Percentiles rank a stretch among this genome's conserved stretches.
These are phyloP conservation scores for Auriscalpium microsporum DNA, from an alignment of 768 basidiomycete species.

Conservation along the genomic window DNA sequence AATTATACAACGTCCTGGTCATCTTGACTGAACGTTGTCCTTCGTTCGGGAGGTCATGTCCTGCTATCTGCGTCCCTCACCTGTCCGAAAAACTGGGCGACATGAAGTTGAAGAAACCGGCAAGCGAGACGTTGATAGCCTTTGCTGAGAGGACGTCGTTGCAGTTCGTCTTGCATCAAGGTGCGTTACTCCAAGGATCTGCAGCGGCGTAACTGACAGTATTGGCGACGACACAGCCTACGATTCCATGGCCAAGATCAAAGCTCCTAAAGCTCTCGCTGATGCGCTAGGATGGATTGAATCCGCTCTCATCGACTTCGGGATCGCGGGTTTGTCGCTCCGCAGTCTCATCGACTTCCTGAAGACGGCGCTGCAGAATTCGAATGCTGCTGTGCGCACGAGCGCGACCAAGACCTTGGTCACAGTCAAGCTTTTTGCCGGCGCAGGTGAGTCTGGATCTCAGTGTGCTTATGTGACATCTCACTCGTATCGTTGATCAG, in stretches of 20 bases:
- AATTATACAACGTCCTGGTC: slow-evolving; percentile 72
- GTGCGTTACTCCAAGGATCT: slow-evolving; percentile 34
- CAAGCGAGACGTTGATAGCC: slow-evolving; percentile 72
- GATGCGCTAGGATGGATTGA: slow-evolving; percentile 89
- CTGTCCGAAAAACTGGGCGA: slow-evolving; percentile 94
- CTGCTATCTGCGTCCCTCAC: slow-evolving; percentile 73
- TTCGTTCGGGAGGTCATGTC: slow-evolving; percentile 77
- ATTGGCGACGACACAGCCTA: slow-evolving; percentile 52
- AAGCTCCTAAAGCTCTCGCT: slow-evolving; percentile 93
- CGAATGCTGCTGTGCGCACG: slow-evolving; percentile 88
- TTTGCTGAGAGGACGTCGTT: slow-evolving; percentile 92
- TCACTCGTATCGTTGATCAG: slow-evolving; percentile 30
- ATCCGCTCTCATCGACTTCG: slow-evolving; percentile 80
- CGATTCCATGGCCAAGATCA: slow-evolving; percentile 88
- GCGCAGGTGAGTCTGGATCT: slow-evolving; percentile 50
- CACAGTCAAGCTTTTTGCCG: slow-evolving; percentile 86
- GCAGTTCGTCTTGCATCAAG: slow-evolving; percentile 89
- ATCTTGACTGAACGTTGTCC: slow-evolving; percentile 71
- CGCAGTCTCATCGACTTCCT: slow-evolving; percentile 85
- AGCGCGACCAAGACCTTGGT: slow-evolving; percentile 91
- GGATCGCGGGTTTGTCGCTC: slow-evolving; percentile 77
- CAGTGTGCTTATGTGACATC: background rate
- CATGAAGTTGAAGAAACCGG: slow-evolving; percentile 92
- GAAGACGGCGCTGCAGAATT: slow-evolving; percentile 80
- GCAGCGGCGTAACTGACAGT: slow-evolving; percentile 5